A percentile compares a stretch with the other conserved stretches of the same genome.
These are phyloP conservation scores for Kwoniella europaea DNA, from an alignment of 768 basidiomycete genomes.

Conservation along the genomic window DNA sequence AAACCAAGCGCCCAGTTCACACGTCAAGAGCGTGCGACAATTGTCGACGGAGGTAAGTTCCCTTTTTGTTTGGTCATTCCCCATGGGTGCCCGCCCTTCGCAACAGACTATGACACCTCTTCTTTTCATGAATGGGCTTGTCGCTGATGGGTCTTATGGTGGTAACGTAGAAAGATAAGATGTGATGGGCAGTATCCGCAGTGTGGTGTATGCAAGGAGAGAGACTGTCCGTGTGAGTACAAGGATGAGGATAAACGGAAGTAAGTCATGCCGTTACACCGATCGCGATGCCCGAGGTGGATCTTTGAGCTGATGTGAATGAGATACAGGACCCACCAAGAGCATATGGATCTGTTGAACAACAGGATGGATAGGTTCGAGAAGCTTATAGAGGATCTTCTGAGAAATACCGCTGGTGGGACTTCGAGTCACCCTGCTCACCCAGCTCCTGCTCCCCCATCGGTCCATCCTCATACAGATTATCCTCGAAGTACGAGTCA, in stretches of 20 bases:
- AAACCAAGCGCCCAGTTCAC: constrained; percentile 20
- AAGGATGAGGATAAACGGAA: constrained; percentile 34
- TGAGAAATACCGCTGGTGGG: constrained; percentile 5
- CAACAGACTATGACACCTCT: not conserved
- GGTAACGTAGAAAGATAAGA: constrained; percentile 24
- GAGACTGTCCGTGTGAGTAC: constrained; percentile 25
- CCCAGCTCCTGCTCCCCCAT: too few relatives aligned
- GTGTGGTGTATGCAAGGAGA: constrained; percentile 24
- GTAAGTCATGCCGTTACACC: constrained; percentile 6
- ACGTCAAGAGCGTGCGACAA: constrained; percentile 30
- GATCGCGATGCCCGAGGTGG: not conserved
- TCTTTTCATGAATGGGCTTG: not conserved
- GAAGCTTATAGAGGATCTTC: constrained; percentile 20
- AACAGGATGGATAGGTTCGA: constrained; percentile 35
- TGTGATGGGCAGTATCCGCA: constrained; percentile 27
- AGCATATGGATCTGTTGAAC: constrained; percentile 30
- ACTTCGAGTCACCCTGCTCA: not conserved
- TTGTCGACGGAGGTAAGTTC: constrained; percentile 29
- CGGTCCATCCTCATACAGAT: too few relatives aligned
- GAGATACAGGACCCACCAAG: constrained; percentile 22
- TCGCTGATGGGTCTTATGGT: not conserved
- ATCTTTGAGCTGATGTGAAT: not conserved
- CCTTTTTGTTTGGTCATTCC: not conserved
- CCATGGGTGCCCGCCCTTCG: not conserved
- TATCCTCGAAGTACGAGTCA: not conserved